Base-by-base conservation (phyloP, 2,329 filamentous ascomycete genomes). In the Monilinia aucupariae region DNA sequence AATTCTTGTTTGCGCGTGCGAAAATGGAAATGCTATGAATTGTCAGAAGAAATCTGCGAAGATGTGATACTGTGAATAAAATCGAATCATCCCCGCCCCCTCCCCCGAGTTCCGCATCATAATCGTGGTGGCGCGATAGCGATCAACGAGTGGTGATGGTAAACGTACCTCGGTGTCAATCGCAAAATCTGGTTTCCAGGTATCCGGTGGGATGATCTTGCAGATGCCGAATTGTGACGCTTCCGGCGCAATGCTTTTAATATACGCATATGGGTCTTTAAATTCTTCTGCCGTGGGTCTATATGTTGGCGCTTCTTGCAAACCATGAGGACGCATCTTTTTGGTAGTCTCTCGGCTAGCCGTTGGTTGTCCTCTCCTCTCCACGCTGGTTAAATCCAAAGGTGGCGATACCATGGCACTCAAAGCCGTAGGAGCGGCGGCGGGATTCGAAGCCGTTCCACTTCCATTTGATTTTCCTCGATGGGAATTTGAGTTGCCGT, bases 1-100 rank as follows among this genome's bases (percentile, higher is more conserved):
- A 99, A 81, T 76, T 97, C 93, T 76, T 99, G 94, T 75, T 96
- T 92, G 74, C 94, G 86, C 17, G 94, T 99, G 68, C 92, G 87
- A 74, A 99, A 99, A 76, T 99, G 94, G 73, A 99, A 99, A 76
- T 87, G 90, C 92, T 97, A 73, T 68, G 68, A 66, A 22, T 48
- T 60, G 65, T 75, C 65, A 76, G 72, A 64, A 65, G 59, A 59
- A 43, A 30, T 15, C 39, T 52, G 37, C 12, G 4, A 32, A 41
- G 25, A 22, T 34, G 12, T 17, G 13, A 51, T 27, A 27, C 34
- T 20, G 9, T 22, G n/a, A 52, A 45, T 27, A 4, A 34, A 59
- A 34, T 13, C 6, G 30, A n/a, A 20, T 3, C n/a, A 45, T 22
- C 8, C 12, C 12, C n/a, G 25, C n/a, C n/a, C n/a, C n/a, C n/a